phyloP scores from a whole-genome alignment of 2,329 filamentous ascomycete species.

The Lecanicillium sp. region DNA sequence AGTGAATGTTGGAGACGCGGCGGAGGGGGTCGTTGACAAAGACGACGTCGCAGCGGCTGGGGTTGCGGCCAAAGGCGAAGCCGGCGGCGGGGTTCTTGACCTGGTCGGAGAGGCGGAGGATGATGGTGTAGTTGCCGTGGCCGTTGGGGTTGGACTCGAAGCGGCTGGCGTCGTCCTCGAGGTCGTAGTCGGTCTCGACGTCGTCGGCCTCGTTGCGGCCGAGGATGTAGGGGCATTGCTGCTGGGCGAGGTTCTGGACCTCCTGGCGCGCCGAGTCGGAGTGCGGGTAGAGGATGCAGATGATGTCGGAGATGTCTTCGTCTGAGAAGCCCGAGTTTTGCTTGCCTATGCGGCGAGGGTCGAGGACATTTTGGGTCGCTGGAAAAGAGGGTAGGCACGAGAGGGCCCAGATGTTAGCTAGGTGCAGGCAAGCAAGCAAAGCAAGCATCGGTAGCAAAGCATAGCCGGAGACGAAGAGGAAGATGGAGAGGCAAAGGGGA shows the following conservation, averaged over 20 bases:
- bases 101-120: constrained; percentile 68
- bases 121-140: constrained; percentile 59
- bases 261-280: constrained; percentile 66
- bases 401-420: no score
- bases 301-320: constrained; percentile 77
- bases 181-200: constrained; percentile 43
- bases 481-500: constrained; percentile 1
- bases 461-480: not conserved
- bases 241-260: constrained; percentile 44
- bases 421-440: no score
- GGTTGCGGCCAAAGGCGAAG: constrained; percentile 81
- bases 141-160: constrained; percentile 38
- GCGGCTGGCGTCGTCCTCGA: constrained; percentile 40
- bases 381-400: not conserved
- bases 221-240: constrained; percentile 41
- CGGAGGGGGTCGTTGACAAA: constrained; percentile 59
- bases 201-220: constrained; percentile 39
- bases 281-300: constrained; percentile 79
- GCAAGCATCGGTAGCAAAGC: no score
- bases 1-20: constrained; percentile 89
- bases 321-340: constrained; percentile 78
- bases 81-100: constrained; percentile 63
- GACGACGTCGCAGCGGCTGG: constrained; percentile 61
- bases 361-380: constrained; percentile 74
- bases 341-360: constrained; percentile 70